Evolutionary conservation across 169 alveolate genomes (phyloP).

Genomic region (Plasmodium chabaudi): DNA sequence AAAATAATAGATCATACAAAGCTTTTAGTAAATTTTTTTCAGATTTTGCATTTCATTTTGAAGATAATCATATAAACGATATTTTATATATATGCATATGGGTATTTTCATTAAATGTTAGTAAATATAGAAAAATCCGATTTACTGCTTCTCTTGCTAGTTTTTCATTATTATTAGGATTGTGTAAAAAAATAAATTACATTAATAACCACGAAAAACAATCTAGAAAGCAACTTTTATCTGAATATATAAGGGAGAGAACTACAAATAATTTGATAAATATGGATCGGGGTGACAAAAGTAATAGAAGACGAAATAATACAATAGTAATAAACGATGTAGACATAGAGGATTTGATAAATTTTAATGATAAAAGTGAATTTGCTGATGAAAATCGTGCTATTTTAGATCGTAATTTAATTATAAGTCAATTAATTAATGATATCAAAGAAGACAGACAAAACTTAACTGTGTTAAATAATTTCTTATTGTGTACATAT

Average conservation of each 20-base stretch:
- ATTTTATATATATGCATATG: slow-evolving; percentile 71
- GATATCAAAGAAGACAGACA: slow-evolving; percentile 67
- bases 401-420: slow-evolving; percentile 65
- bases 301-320: slow-evolving; percentile 9
- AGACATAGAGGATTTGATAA: slow-evolving; percentile 59
- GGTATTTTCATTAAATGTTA: slow-evolving; percentile 73
- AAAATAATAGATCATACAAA: slow-evolving; percentile 69
- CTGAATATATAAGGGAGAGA: slow-evolving; percentile 68
- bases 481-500: slow-evolving; percentile 56
- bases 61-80: slow-evolving; percentile 68
- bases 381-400: slow-evolving; percentile 6
- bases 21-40: slow-evolving; percentile 52
- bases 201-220: slow-evolving; percentile 74
- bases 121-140: slow-evolving; percentile 71
- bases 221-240: slow-evolving; percentile 47
- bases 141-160: slow-evolving; percentile 74
- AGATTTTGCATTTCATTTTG: slow-evolving; percentile 73
- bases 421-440: slow-evolving; percentile 60
- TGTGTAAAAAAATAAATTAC: slow-evolving; percentile 69
- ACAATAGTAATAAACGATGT: neutral
- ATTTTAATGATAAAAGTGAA: slow-evolving; percentile 15
- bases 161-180: slow-evolving; percentile 49
- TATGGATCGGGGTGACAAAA: neutral
- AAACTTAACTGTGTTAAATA: slow-evolving; percentile 64
- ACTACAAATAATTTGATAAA: slow-evolving; percentile 15